Conservation (phyloP, 257 asterid species). For the Apocynum venetum region DNA sequence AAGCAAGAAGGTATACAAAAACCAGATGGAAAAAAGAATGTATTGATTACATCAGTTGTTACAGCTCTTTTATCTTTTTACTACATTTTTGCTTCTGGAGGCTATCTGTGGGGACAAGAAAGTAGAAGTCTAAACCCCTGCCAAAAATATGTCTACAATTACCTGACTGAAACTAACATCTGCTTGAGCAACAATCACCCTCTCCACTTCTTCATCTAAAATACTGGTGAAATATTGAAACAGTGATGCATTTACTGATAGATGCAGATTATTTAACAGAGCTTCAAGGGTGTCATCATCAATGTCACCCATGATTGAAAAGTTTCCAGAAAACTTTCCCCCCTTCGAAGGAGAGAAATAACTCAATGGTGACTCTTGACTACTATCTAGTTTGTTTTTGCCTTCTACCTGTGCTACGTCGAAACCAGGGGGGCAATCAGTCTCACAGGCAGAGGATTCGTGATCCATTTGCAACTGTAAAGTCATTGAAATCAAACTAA, state of each 20-base stretch:
- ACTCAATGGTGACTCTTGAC: constrained; percentile 19
- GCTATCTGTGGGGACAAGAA: background rate
- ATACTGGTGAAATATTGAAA: constrained; percentile 38
- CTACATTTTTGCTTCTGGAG: background rate
- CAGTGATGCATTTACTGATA: constrained; percentile 53
- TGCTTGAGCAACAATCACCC: constrained; percentile 31
- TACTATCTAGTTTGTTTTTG: background rate
- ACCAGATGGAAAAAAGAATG: background rate
- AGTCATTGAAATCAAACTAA: constrained; percentile 28
- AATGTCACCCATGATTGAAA: constrained; percentile 16
- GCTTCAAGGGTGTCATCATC: constrained; percentile 43
- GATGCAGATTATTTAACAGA: constrained; percentile 64
- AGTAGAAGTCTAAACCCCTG: background rate
- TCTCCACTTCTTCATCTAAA: constrained; percentile 63
- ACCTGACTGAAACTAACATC: constrained; percentile 16
- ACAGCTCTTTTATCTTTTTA: too few species aligned
- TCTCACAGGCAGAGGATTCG: constrained; percentile 45
- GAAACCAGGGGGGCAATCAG: constrained; percentile 84
- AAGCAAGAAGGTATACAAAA: background rate
- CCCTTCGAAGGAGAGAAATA: constrained; percentile 28
- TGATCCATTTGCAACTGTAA: constrained; percentile 47
- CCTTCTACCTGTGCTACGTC: constrained; percentile 25
- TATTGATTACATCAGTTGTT: background rate
- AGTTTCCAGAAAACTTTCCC: constrained; percentile 25
- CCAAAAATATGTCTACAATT: background rate